Conservation (phyloP, 2,329 filamentous ascomycete genomes). For the Diaporthe ampelina region DNA sequence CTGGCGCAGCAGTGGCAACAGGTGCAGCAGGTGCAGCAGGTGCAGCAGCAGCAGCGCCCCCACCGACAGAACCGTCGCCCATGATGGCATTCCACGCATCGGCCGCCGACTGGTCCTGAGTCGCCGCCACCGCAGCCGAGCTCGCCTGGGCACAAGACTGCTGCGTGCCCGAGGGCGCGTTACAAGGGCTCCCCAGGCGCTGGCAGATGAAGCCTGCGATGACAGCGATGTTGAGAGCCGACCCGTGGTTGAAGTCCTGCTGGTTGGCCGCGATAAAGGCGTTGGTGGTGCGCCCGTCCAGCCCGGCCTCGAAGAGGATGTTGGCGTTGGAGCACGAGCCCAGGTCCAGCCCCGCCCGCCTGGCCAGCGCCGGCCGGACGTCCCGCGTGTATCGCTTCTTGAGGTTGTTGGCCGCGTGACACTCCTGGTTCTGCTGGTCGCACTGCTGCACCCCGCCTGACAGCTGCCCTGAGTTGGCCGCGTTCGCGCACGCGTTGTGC, state of each 20-base stretch:
- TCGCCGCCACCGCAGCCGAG: conserved; percentile 46
- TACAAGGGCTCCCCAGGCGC: conserved; percentile 53
- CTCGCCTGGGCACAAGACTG: conserved; percentile 47
- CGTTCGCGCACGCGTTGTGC: conserved; percentile 59
- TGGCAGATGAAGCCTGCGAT: conserved; percentile 64
- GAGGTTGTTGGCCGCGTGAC: conserved; percentile 43
- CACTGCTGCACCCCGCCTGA: conserved; percentile 53
- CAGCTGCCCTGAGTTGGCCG: conserved; percentile 53
- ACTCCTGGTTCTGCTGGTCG: conserved; percentile 53
- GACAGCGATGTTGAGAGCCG: conserved; percentile 60
- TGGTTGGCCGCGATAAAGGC: conserved; percentile 59
- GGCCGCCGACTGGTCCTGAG: conserved; percentile 51
- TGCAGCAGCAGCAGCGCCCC: conserved; percentile 42
- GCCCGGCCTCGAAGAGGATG: conserved; percentile 58
- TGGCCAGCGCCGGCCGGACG: not conserved
- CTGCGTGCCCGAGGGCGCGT: conserved; percentile 49
- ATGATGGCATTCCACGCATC: conserved; percentile 52
- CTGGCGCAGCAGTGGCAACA: conserved; percentile 29
- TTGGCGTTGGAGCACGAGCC: conserved; percentile 58
- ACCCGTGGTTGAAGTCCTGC: conserved; percentile 60
- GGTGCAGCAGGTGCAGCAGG: conserved; percentile 41
- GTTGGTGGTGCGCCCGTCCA: conserved; percentile 59
- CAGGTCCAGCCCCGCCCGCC: conserved; percentile 49
- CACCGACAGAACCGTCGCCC: conserved; percentile 38
- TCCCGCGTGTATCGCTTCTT: not conserved